Evolutionary conservation across 495 filamentous ascomycete genomes (phyloP), one percentile per base, ranked within the genome.

Genomic region (Lepidopterella palustris): DNA sequence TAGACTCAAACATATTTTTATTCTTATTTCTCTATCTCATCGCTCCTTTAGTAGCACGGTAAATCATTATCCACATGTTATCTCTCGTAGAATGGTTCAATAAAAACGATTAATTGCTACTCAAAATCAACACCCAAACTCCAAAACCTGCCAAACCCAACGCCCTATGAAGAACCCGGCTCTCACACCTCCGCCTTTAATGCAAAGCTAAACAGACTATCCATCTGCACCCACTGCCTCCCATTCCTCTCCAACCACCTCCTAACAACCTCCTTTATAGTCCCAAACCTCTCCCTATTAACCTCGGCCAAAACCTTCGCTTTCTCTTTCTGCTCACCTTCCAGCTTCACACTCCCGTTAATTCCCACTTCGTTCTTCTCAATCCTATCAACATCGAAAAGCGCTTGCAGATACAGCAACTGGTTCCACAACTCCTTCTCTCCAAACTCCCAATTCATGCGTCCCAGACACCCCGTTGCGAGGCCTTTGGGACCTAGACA

Each of bases 191-290:
- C 25, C 20, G 20, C 32, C 55, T 61, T 60, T 20, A 71, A 4
- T 71, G 83, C 84, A 75, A 86, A 88, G 53, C 75, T 79, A 79
- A 97, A 98, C 59, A 98, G 76, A 69, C 77, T 83, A 73, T 92
- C 90, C 93, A 97, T 98, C 58, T 88, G 88, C 55, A 98, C 93
- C 90, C 90, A 97, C 74, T 88, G 87, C 70, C 91, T 78, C 31
- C 95, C 93, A 78, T 90, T 96, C 78, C 90, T 93, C 70, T 89
- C 89, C 72, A 98, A 72, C 76, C 97, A 95, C 69, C 73, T 84
- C 59, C 90, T 89, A 10, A 95, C 90, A n/a, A 88, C 84, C 1
- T 78, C 80, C 74, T 80, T 85, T 48, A 91, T 75, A 6, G 87
- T 89, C 18, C 67, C 81, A 70, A 97, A 97, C 66, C 90, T 73